Conservation (phyloP, 208 protist species). For the Chromosphaera perkinsii region DNA sequence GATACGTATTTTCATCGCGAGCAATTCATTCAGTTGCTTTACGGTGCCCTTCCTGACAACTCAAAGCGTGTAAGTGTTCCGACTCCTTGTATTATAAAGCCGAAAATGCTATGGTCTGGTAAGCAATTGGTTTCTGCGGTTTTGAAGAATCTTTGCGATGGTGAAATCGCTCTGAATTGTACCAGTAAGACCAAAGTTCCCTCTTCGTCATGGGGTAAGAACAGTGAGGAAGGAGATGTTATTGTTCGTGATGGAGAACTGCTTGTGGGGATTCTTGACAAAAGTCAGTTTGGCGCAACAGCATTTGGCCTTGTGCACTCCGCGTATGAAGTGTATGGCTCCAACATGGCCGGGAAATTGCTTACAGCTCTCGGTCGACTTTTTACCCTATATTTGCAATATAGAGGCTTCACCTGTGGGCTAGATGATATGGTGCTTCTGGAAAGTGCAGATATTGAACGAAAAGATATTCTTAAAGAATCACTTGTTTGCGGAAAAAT, state of each 20-base stretch:
- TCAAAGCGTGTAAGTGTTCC: background rate
- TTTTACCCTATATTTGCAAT: conserved; percentile 86
- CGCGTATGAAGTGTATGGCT: conserved; percentile 94
- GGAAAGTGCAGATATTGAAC: too few relatives aligned
- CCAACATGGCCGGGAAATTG: conserved; percentile 77
- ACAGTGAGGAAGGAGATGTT: conserved; percentile 43
- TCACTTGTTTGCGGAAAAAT: too few relatives aligned
- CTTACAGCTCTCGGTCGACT: conserved; percentile 87
- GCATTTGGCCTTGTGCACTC: conserved; percentile 74
- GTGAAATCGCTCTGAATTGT: conserved; percentile 62
- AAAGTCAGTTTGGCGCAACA: conserved; percentile 78
- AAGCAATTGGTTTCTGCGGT: conserved; percentile 85
- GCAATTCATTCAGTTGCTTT: conserved; percentile 74
- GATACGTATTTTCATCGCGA: conserved; percentile 85
- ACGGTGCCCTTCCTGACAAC: conserved; percentile 64
- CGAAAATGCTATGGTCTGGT: conserved; percentile 82
- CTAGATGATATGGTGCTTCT: conserved; percentile 11
- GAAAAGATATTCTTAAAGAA: too few relatives aligned
- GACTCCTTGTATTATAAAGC: conserved; percentile 62
- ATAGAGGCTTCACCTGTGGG: conserved; percentile 83
- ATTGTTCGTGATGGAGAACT: conserved; percentile 86
- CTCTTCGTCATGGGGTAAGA: conserved; percentile 59
- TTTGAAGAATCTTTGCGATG: conserved; percentile 50
- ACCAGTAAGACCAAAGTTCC: conserved; percentile 71
- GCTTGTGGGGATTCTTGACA: conserved; percentile 93